Evolutionary conservation across 2,329 filamentous ascomycete species (phyloP), one percentile per base, ranked within the genome.

Genomic region (Nemania sp.): DNA sequence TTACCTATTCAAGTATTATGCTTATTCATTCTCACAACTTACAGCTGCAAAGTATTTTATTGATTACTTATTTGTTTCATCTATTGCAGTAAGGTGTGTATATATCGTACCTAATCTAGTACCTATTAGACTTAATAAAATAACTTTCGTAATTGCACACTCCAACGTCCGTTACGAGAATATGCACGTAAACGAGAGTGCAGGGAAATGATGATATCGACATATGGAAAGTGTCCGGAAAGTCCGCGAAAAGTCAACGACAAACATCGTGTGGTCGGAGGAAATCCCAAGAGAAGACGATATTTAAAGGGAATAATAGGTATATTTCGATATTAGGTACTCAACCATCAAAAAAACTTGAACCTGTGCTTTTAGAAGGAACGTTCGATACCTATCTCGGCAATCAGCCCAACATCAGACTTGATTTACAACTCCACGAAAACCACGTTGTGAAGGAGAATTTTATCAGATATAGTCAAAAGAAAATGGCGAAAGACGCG

Each of bases 241-340:
- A 51, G 65, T 70, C 4, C 22, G 62, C 62, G 67, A 65, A 43
- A 67, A 62, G 61, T 65, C 18, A 24, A 47, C 68, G 62, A 61
- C 8, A 47, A 58, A 6, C 1, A 53, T 3, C 18, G 15, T 15
- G 5, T 47, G 1, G 26, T 52, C 24, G 11, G 5, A 29, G 22
- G 26, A n/a, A 29, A 24, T 5, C 11, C 24, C 4, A 18, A 49
- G n/a, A 49, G 18, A 49, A 22, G 7, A 11, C 5, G n/a, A 24
- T 49, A 49, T 52, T 27, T 52, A 15, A 52, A 52, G 10, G 24
- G 15, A 52, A 15, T 6, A 3, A 52, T 29, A 41, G 4, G 2
- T 41, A 41, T n/a, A n/a, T n/a, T n/a, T n/a, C n/a, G n/a, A n/a
- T n/a, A n/a, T n/a, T 29, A 41, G 4, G 2, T 41, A 41, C 38